These are phyloP conservation scores for Diaporthe sp. DNA, from an alignment of 2,329 filamentous ascomycete species.

Conservation along the genomic window DNA sequence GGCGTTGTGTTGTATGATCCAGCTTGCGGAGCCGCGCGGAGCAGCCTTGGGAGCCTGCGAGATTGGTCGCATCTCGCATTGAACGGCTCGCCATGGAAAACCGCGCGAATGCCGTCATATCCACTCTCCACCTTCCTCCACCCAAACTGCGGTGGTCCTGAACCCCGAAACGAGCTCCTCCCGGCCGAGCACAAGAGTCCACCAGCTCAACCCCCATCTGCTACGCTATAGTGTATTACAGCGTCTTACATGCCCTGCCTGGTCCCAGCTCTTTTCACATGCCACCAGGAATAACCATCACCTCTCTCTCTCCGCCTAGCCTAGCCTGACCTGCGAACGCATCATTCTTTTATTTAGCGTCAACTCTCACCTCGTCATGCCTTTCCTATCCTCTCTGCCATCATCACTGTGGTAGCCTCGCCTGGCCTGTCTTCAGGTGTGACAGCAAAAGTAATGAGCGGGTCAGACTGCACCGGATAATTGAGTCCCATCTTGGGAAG, in stretches of 20 bases:
- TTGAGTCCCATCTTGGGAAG: background rate
- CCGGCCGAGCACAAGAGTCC: constrained; percentile 9
- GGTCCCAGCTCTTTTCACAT: constrained; percentile 14
- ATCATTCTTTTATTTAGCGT: background rate
- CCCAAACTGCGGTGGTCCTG: background rate
- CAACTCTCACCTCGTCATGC: background rate
- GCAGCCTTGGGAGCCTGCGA: constrained; percentile 20
- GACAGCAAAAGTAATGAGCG: background rate
- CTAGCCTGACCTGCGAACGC: background rate
- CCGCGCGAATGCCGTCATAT: constrained; percentile 31
- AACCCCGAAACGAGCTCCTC: background rate
- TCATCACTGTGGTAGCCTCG: background rate
- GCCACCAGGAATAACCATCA: constrained; percentile 1
- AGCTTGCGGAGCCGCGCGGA: constrained; percentile 19
- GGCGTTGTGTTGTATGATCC: background rate
- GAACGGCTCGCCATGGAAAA: constrained; percentile 28
- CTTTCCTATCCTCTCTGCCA: too few relatives aligned
- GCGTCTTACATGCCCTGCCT: constrained; percentile 7
- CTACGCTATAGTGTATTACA: background rate
- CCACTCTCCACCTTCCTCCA: constrained; percentile 5
- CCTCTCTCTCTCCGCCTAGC: background rate
- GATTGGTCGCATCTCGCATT: constrained; percentile 33
- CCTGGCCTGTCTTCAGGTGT: background rate
- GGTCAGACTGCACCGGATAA: background rate
- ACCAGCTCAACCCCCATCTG: background rate